A percentile compares a stretch with the other conserved stretches of the same genome.
These are phyloP conservation scores for Aspergillus coremiiformis DNA, from an alignment of 495 filamentous ascomycete genomes.

Conservation along the genomic window DNA sequence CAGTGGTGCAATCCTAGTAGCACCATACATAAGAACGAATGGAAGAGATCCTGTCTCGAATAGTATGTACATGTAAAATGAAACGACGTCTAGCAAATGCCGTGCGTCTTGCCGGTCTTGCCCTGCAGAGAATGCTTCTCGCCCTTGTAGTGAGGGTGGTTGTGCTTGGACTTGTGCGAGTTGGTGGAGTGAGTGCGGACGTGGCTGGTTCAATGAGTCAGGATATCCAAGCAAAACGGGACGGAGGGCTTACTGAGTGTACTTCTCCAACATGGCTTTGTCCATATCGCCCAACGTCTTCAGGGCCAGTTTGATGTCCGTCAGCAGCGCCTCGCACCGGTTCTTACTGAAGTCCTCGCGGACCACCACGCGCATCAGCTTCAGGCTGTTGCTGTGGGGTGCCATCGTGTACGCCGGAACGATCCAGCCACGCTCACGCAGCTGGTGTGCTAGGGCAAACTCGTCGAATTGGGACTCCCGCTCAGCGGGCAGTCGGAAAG, in stretches of 20 bases:
- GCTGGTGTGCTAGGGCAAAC: slow-evolving; percentile 70
- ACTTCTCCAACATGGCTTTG: slow-evolving; percentile 50
- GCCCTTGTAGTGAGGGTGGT: slow-evolving; percentile 59
- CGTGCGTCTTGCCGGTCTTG: slow-evolving; percentile 82
- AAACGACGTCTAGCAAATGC: slow-evolving; percentile 46
- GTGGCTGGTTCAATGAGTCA: slow-evolving; percentile 27
- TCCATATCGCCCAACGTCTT: slow-evolving; percentile 63
- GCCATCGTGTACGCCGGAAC: slow-evolving; percentile 92
- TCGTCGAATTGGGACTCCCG: slow-evolving; percentile 68
- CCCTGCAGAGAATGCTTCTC: slow-evolving; percentile 84
- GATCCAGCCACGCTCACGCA: slow-evolving; percentile 80
- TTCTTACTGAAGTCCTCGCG: slow-evolving; percentile 78
- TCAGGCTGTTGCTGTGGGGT: slow-evolving; percentile 65
- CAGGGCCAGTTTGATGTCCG: slow-evolving; percentile 65
- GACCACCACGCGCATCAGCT: slow-evolving; percentile 84
- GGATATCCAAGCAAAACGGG: no score
- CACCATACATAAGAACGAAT: background rate
- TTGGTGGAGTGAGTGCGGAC: slow-evolving; percentile 49
- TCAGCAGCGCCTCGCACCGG: slow-evolving; percentile 64
- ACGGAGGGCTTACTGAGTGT: slow-evolving; percentile 23
- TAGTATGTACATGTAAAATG: background rate
- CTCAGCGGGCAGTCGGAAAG: slow-evolving; percentile 62
- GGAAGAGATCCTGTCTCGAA: background rate
- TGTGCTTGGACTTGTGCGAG: slow-evolving; percentile 49
- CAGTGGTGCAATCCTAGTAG: background rate